Conservation (phyloP, 2,329 filamentous ascomycete species). For the Fusarium liriodendri region DNA sequence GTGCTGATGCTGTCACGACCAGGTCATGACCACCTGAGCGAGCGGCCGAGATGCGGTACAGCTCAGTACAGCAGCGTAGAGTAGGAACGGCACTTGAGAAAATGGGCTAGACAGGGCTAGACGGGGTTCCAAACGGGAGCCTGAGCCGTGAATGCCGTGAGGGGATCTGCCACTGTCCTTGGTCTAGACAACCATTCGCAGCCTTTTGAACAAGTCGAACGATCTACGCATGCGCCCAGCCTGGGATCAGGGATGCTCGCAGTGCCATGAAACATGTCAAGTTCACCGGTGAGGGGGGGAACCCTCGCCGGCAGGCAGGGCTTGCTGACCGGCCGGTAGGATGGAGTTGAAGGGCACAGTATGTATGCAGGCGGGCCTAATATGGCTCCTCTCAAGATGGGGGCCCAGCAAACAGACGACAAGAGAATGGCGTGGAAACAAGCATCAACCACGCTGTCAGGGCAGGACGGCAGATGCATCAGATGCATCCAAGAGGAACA, state of each 20-base stretch:
- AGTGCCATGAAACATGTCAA: conserved; percentile 36
- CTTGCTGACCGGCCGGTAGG: conserved; percentile 23
- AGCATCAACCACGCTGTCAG: conserved; percentile 32
- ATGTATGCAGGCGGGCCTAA: conserved; percentile 13
- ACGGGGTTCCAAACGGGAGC: conserved; percentile 5
- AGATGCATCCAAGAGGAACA: neutral
- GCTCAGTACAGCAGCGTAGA: neutral
- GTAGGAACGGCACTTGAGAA: conserved; percentile 20
- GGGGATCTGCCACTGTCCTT: conserved; percentile 16
- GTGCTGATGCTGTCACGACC: conserved; percentile 12
- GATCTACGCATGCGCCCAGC: conserved; percentile 24
- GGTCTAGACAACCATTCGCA: neutral
- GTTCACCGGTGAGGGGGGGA: conserved; percentile 32
- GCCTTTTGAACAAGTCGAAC: conserved; percentile 5
- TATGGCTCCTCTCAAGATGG: neutral
- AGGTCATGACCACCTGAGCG: conserved; percentile 16
- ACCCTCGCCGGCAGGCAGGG: conserved; percentile 26
- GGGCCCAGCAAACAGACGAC: neutral
- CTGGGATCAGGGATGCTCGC: conserved; percentile 26
- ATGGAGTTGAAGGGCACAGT: neutral
- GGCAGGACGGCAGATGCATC: conserved; percentile 8
- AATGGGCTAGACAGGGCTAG: neutral
- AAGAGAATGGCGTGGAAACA: conserved; percentile 19
- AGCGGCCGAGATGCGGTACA: neutral
- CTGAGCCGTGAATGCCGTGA: conserved; percentile 21